A percentile compares a stretch with the other conserved stretches of the same genome.
Conservation (phyloP, 2,329 filamentous ascomycete species). For the Colletotrichum theobromicola region DNA sequence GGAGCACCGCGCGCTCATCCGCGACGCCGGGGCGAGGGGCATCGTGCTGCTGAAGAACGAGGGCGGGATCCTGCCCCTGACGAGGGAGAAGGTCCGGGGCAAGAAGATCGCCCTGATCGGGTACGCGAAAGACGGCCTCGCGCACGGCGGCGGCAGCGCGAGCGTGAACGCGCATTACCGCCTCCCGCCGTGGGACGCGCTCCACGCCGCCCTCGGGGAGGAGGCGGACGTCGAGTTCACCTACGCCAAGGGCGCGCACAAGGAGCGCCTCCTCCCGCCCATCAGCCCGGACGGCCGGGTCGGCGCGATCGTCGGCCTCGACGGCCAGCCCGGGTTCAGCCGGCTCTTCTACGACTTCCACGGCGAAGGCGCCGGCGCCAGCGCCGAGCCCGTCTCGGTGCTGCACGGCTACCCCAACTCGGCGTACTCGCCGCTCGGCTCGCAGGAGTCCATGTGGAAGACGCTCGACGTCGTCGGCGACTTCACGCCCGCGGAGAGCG, state of each 20-base stretch:
- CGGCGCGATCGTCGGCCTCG: conserved; percentile 33
- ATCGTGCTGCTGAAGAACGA: conserved; percentile 78
- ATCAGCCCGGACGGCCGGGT: conserved; percentile 22
- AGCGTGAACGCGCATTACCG: conserved; percentile 49
- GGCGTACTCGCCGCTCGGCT: conserved; percentile 26
- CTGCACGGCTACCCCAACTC: conserved; percentile 30
- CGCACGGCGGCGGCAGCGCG: conserved; percentile 32
- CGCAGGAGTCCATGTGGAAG: conserved; percentile 26
- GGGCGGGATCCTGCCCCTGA: conserved; percentile 61
- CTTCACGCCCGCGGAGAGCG: conserved; percentile 33
- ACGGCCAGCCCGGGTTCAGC: conserved; percentile 37
- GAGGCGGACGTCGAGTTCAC: conserved; percentile 57
- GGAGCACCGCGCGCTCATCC: conserved; percentile 59
- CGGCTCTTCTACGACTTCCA: conserved; percentile 31
- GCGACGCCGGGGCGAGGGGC: conserved; percentile 60
- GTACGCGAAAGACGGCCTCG: conserved; percentile 47
- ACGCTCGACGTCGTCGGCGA: conserved; percentile 33
- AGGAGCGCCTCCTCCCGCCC: conserved; percentile 25
- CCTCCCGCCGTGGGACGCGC: conserved; percentile 59
- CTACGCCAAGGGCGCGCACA: conserved; percentile 28
- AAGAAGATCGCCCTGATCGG: conserved; percentile 32
- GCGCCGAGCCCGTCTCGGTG: conserved; percentile 26
- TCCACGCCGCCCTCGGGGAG: conserved; percentile 59
- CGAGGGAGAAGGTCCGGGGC: conserved; percentile 44
- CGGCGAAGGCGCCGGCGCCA: conserved; percentile 24